Evolutionary conservation across 1,139 yeast genomes (phyloP).

Genomic region (Debaryomyces sp.): DNA sequence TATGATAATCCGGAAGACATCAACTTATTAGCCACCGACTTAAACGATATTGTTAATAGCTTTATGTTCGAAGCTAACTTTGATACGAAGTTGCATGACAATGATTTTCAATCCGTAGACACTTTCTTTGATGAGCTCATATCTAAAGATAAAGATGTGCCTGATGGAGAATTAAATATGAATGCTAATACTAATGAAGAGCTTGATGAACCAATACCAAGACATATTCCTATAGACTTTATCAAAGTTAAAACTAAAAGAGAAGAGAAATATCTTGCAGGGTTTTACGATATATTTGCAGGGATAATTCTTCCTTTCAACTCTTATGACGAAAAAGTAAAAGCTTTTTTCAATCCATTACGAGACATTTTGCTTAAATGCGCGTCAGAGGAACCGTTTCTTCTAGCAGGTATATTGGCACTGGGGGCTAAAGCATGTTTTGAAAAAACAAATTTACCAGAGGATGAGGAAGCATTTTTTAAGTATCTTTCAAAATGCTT

Average conservation of each 20-base stretch:
- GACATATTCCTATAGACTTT: conserved; percentile 35
- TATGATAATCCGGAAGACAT: conserved; percentile 36
- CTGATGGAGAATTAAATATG: background rate
- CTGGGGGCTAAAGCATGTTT: conserved; percentile 67
- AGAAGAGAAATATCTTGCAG: conserved; percentile 52
- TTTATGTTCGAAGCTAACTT: conserved; percentile 41
- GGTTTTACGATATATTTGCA: conserved; percentile 62
- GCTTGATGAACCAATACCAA: conserved; percentile 20
- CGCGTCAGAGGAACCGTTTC: conserved; percentile 61
- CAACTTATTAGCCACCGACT: conserved; percentile 40
- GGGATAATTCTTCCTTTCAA: conserved; percentile 63
- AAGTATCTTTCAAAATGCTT: conserved; percentile 65
- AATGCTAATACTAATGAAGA: background rate
- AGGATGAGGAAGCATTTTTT: conserved; percentile 68
- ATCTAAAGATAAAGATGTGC: background rate
- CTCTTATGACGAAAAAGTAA: conserved; percentile 42
- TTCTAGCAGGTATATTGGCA: conserved; percentile 70
- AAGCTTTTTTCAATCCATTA: conserved; percentile 54
- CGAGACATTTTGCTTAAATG: conserved; percentile 63
- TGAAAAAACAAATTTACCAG: conserved; percentile 43
- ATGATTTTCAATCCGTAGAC: background rate
- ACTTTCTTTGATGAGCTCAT: background rate
- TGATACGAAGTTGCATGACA: conserved; percentile 13
- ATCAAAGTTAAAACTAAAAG: conserved; percentile 43
- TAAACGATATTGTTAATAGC: conserved; percentile 45